Conservation (phyloP, 2,329 filamentous ascomycete genomes). For the Zymoseptoria tritici region DNA sequence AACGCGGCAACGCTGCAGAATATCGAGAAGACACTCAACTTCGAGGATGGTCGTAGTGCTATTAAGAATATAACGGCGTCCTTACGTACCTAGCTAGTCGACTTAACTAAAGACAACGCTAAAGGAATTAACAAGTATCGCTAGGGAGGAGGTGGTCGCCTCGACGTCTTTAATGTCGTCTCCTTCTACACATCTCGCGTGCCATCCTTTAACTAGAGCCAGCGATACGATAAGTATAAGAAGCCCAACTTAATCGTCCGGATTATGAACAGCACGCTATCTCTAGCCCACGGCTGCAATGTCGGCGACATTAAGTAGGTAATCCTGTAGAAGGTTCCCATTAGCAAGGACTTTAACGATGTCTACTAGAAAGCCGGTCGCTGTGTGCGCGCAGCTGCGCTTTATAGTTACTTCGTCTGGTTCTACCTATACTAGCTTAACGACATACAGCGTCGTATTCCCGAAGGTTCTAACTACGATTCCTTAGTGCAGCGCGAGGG, state of each 20-base stretch:
- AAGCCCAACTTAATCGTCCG: neutral
- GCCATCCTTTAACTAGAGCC: neutral
- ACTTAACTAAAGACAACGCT: neutral
- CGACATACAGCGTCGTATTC: neutral
- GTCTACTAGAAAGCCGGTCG: neutral
- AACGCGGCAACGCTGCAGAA: neutral
- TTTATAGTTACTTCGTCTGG: neutral
- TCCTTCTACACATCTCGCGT: neutral
- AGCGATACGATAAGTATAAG: neutral
- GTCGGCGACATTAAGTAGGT: neutral
- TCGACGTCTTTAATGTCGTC: neutral
- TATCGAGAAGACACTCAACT: neutral
- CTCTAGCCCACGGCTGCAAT: neutral
- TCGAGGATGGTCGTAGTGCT: neutral
- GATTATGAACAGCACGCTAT: neutral
- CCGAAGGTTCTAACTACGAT: neutral
- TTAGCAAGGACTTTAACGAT: neutral
- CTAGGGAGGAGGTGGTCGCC: neutral
- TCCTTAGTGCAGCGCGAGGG: too few species aligned
- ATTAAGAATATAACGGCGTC: neutral
- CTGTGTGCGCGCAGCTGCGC: neutral
- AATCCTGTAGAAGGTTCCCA: neutral
- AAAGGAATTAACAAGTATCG: neutral
- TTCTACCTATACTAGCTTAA: neutral
- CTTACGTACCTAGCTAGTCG: neutral